Evolutionary conservation across 306 rosid genomes (phyloP).

Genomic region (Alnus glutinosa): DNA sequence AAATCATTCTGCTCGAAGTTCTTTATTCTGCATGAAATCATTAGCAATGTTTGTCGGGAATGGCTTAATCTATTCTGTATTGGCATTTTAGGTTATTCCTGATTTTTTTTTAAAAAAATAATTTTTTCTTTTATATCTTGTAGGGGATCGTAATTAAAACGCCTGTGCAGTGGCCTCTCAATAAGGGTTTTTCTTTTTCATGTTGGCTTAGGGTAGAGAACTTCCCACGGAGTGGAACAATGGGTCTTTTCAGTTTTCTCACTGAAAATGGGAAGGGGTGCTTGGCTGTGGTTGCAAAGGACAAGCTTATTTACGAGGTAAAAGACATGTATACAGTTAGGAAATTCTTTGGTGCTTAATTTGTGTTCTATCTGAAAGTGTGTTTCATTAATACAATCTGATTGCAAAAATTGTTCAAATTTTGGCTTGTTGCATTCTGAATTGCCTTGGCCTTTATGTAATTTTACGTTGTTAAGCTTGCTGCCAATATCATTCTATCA

Average conservation of each 20-base stretch:
- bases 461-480: slow-evolving; percentile 14
- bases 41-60: slow-evolving; percentile 7
- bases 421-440: slow-evolving; percentile 26
- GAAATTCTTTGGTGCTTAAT: slow-evolving; percentile 13
- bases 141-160: slow-evolving; percentile 85
- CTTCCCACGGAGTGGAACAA: slow-evolving; percentile 79
- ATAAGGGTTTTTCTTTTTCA: slow-evolving; percentile 89
- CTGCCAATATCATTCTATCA: slow-evolving; percentile 28
- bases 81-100: slow-evolving; percentile 20
- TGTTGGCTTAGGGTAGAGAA: slow-evolving; percentile 96
- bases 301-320: slow-evolving; percentile 85
- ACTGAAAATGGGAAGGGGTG: slow-evolving; percentile 92
- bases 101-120: slow-evolving; percentile 15
- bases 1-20: background rate
- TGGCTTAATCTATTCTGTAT: slow-evolving; percentile 10
- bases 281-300: slow-evolving; percentile 77
- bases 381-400: background rate
- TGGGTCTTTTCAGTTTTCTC: slow-evolving; percentile 94
- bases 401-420: slow-evolving; percentile 6
- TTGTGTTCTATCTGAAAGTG: slow-evolving; percentile 14
- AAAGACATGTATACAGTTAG: slow-evolving; percentile 24
- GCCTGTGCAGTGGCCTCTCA: slow-evolving; percentile 92
- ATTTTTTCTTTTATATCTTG: slow-evolving; percentile 37
- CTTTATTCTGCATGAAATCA: background rate
- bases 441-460: slow-evolving; percentile 13